phyloP scores from a whole-genome alignment of 306 rosid genomes.

The Notholithocarpus densiflorus region DNA sequence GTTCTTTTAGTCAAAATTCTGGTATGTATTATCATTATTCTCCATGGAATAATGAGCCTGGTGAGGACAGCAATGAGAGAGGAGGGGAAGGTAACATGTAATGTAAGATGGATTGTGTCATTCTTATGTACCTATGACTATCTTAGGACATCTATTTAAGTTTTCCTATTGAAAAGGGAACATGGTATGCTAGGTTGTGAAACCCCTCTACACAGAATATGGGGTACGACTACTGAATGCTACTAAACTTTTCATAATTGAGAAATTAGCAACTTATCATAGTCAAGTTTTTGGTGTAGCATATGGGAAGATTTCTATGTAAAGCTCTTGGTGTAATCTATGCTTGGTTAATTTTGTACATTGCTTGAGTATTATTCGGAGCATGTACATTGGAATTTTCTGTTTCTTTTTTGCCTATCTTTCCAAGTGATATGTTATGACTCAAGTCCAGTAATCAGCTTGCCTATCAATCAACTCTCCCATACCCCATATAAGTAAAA shows the following conservation, averaged over 20 bases:
- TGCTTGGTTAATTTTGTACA: not conserved
- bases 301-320: not conserved
- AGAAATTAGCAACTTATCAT: not conserved
- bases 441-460: too few relatives aligned
- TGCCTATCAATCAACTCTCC: too few relatives aligned
- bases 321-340: not conserved
- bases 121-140: not conserved
- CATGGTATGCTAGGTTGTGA: not conserved
- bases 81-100: conserved; percentile 37
- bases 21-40: conserved; percentile 33
- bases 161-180: not conserved
- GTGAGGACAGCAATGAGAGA: conserved; percentile 29
- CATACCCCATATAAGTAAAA: too few relatives aligned
- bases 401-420: not conserved
- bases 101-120: not conserved
- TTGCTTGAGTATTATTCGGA: not conserved
- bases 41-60: conserved; percentile 38
- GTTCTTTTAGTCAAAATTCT: conserved; percentile 38
- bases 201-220: not conserved
- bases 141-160: not conserved
- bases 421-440: not conserved
- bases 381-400: not conserved
- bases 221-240: not conserved
- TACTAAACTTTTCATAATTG: not conserved
- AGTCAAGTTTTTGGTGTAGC: not conserved